Conservation (phyloP, 352 stramenopile genomes). For the Elongisporangium senticosum region DNA sequence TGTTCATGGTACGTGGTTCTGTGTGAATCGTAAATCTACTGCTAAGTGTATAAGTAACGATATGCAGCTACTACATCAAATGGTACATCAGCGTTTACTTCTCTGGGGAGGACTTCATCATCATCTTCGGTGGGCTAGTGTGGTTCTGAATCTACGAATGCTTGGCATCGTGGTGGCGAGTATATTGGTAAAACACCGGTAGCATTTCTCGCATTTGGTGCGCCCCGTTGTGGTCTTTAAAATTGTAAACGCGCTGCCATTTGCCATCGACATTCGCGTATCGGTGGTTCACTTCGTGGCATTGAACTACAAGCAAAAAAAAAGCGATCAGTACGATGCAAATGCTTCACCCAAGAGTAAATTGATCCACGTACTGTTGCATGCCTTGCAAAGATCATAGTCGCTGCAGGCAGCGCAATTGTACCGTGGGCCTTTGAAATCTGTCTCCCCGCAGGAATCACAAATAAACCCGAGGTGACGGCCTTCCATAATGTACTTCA, state of each 20-base stretch:
- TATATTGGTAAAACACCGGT: constrained; percentile 62
- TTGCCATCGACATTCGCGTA: constrained; percentile 81
- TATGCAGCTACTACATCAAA: not conserved
- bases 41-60: not conserved
- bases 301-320: constrained; percentile 34
- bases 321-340: constrained; percentile 4
- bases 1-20: not conserved
- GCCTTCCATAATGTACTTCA: constrained; percentile 80
- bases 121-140: not conserved
- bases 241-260: constrained; percentile 74
- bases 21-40: not conserved
- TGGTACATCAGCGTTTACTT: not conserved
- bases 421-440: constrained; percentile 68
- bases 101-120: not conserved
- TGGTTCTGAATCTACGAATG: not conserved
- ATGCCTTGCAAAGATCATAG: constrained; percentile 65
- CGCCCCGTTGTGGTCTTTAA: constrained; percentile 50
- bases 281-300: constrained; percentile 55
- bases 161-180: constrained; percentile 10
- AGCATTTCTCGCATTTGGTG: constrained; percentile 67
- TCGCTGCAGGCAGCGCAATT: constrained; percentile 74
- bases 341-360: not conserved
- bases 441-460: constrained; percentile 73
- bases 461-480: constrained; percentile 80
- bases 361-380: constrained; percentile 39